Percentiles rank a stretch among this genome's conserved stretches.
phyloP scores from a whole-genome alignment of 495 filamentous ascomycete species.

The Tuber microsphaerosporum region DNA sequence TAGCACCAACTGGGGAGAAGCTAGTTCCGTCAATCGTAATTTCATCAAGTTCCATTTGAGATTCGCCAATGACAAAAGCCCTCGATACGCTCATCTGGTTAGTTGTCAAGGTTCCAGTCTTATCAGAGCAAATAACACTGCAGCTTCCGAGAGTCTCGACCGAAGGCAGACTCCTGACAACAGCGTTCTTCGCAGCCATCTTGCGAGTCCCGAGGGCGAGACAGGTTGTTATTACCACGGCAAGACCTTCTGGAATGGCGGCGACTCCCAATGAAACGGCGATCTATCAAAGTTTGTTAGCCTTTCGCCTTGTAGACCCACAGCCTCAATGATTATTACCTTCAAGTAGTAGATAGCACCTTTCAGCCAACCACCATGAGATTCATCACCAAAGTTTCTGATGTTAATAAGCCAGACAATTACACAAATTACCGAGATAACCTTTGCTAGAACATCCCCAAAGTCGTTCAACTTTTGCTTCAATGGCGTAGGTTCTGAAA shows the following conservation, averaged over 20 bases:
- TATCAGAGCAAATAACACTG: conserved; percentile 99
- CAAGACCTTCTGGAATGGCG: conserved; percentile 93
- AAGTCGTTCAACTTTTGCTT: conserved; percentile 99
- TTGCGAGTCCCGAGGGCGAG: conserved; percentile 90
- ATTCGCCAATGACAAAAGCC: conserved; percentile 69
- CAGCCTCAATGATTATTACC: conserved; percentile 27
- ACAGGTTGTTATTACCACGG: conserved; percentile 96
- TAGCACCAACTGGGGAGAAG: conserved; percentile 74
- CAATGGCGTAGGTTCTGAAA: conserved; percentile 91
- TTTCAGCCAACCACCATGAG: conserved; percentile 90
- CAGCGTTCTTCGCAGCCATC: conserved; percentile 97
- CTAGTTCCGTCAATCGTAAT: conserved; percentile 89
- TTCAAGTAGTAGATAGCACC: conserved; percentile 99
- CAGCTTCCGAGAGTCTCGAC: conserved; percentile 98
- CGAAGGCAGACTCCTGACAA: conserved; percentile 89
- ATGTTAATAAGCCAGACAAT: conserved; percentile 98
- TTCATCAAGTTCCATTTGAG: conserved; percentile 72
- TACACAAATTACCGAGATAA: conserved; percentile 93
- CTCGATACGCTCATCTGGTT: conserved; percentile 99
- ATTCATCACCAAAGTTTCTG: conserved; percentile 87
- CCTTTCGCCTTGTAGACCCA: background rate
- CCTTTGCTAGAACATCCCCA: conserved; percentile 91
- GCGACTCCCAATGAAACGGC: conserved; percentile 97
- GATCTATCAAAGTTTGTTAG: conserved; percentile 50
- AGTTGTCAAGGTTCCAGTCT: conserved; percentile 96